A percentile compares a stretch with the other conserved stretches of the same genome.
Conservation (phyloP, 1,284 basidiomycete species). For the Papiliotrema laurentii region DNA sequence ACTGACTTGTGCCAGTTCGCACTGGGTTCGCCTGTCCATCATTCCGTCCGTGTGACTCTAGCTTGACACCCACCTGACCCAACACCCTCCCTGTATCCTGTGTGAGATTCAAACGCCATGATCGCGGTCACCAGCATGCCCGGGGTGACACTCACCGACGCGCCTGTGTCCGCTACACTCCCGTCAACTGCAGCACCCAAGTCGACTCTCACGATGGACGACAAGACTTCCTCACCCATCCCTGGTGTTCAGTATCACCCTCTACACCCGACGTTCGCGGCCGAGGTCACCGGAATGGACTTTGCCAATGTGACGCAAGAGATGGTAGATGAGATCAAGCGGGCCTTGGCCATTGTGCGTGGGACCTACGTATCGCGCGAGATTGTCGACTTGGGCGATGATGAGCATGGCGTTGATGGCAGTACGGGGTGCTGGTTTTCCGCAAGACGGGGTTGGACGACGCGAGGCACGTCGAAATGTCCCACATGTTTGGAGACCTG, state of each 20-base stretch:
- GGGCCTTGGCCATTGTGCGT: constrained; percentile 15
- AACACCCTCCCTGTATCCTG: no score
- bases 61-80: no score
- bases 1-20: no score
- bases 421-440: constrained; percentile 20
- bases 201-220: no score
- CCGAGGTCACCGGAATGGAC: constrained; percentile 20
- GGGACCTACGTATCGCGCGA: not conserved
- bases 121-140: not conserved
- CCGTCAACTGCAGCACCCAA: no score
- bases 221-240: not conserved
- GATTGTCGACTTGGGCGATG: not conserved
- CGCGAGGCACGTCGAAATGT: constrained; percentile 9
- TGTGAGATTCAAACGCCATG: no score
- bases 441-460: constrained; percentile 20
- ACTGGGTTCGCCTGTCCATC: no score
- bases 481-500: constrained; percentile 14
- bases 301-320: constrained; percentile 13
- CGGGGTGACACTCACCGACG: not conserved
- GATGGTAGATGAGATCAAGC: constrained; percentile 14
- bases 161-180: not conserved
- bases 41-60: no score
- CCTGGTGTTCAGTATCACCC: constrained; percentile 11
- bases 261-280: constrained; percentile 25
- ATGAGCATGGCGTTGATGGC: not conserved